Evolutionary conservation across 2,329 filamentous ascomycete genomes (phyloP).

Genomic region (Helminthosporium solani): DNA sequence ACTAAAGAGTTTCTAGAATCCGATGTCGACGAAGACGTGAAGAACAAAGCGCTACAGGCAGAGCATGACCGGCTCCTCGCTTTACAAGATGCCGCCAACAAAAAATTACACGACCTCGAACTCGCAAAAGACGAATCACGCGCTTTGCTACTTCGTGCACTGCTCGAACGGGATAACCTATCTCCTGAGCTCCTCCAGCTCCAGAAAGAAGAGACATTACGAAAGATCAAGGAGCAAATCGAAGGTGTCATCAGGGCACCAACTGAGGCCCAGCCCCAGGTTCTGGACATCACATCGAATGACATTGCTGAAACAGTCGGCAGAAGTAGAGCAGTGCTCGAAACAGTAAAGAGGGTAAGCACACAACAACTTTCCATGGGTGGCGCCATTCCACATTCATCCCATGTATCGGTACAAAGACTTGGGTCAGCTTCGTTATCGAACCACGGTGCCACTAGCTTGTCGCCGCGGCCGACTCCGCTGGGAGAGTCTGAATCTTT

Average conservation of each 20-base stretch:
- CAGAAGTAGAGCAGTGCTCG: slow-evolving; percentile 36
- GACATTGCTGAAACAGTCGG: slow-evolving; percentile 40
- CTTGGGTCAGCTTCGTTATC: neutral
- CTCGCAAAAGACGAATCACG: slow-evolving; percentile 39
- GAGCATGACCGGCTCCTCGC: slow-evolving; percentile 39
- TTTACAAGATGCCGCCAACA: slow-evolving; percentile 37
- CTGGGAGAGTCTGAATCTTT: slow-evolving; percentile 13
- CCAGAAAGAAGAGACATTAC: slow-evolving; percentile 34
- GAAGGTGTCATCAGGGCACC: slow-evolving; percentile 32
- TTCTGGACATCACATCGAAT: slow-evolving; percentile 32
- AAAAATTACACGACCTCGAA: slow-evolving; percentile 38
- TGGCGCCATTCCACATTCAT: slow-evolving; percentile 18
- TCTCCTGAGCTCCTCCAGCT: slow-evolving; percentile 36
- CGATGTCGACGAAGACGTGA: slow-evolving; percentile 32
- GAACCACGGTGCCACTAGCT: neutral
- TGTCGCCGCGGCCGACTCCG: neutral
- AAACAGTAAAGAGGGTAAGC: slow-evolving; percentile 43
- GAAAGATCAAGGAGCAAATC: slow-evolving; percentile 37
- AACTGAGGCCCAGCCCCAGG: slow-evolving; percentile 32
- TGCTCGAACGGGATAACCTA: slow-evolving; percentile 36
- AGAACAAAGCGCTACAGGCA: slow-evolving; percentile 31
- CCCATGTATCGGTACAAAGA: neutral
- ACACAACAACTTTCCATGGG: slow-evolving; percentile 24
- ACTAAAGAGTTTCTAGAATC: slow-evolving; percentile 21
- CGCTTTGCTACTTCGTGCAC: slow-evolving; percentile 34